Conservation (phyloP, 306 rosid species). For the Vigna angularis region DNA sequence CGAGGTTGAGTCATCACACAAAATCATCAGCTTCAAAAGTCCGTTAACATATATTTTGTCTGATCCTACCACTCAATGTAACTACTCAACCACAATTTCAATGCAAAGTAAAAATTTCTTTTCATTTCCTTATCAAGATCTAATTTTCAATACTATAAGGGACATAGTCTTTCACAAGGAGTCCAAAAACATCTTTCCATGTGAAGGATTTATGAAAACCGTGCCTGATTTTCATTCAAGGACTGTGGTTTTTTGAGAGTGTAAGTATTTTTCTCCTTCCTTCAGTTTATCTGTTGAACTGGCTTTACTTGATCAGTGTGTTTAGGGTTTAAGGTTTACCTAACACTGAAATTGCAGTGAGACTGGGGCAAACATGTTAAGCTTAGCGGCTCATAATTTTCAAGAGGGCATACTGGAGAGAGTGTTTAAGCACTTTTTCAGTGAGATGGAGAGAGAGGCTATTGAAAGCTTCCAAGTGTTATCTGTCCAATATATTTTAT, state of each 20-base stretch:
- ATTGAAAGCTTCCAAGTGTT: conserved; percentile 48
- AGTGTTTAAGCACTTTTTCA: conserved; percentile 54
- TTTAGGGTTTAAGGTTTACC: no score
- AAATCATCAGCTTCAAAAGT: conserved; percentile 40
- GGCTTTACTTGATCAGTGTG: neutral
- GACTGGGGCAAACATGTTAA: conserved; percentile 41
- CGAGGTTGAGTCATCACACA: conserved; percentile 43
- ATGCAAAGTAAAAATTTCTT: conserved; percentile 35
- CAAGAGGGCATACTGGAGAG: conserved; percentile 50
- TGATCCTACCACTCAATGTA: conserved; percentile 37
- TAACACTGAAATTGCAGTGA: conserved; percentile 39
- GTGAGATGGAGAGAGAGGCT: conserved; percentile 52
- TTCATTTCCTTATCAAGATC: neutral
- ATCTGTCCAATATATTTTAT: conserved; percentile 47
- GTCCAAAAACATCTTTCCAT: conserved; percentile 32
- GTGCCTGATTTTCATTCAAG: neutral
- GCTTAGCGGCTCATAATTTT: no score
- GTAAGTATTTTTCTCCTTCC: neutral
- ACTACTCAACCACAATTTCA: conserved; percentile 31
- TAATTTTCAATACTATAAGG: conserved; percentile 3
- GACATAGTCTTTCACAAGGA: conserved; percentile 10
- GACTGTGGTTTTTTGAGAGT: neutral
- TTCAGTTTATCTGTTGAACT: neutral
- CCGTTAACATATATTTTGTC: conserved; percentile 42
- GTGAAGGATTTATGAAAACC: neutral